Base-by-base conservation (phyloP, 2,329 filamentous ascomycete genomes). In the Beauveria rudraprayagi region DNA sequence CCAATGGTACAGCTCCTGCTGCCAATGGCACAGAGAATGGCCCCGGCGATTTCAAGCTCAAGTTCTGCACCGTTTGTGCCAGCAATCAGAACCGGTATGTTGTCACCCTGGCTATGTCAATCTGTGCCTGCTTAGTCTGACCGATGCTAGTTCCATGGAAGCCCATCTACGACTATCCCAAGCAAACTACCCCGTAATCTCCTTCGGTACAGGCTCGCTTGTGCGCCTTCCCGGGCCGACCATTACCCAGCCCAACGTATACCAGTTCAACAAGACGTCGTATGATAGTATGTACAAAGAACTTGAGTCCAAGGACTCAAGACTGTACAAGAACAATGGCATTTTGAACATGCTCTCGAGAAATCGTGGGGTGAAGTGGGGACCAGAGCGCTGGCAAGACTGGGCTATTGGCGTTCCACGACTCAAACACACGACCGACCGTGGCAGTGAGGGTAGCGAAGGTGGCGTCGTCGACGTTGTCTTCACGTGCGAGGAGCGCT, bases 41-140 rank as follows among this genome's bases (percentile, higher is more conserved):
- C 19, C 75, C 79, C 28, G 78, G 78, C n/a, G 84, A 81, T 57
- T 96, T 87, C 81, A 96, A 94, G 76, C 83, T 99, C 64, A 95
- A 90, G 71, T 97, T 97, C 76, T 97, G 92, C 79, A 97, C 94
- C 3, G 93, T 99, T n/a, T 99, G 94, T 76, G 94, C 94, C 8
- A 96, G 92, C 70, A 99, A 99, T 70, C 92, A 99, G 75, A 99
- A 99, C 71, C 87, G 94, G 85, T 96, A 80, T 65, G 81, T 69
- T 54, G n/a, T 7, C 59, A 64, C 61, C 47, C 61, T 65, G 37
- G 37, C 44, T 4, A 37, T 9, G 37, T 28, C 43, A 48, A 7
- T 16, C 34, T 30, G 3, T 51, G 19, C 16, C 19, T 10, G 14
- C 28, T 41, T 53, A 52, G 28, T 51, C 50, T 60, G 19, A 61